Conservation (phyloP, 2,329 filamentous ascomycete species). For the Monosporascus sp. region DNA sequence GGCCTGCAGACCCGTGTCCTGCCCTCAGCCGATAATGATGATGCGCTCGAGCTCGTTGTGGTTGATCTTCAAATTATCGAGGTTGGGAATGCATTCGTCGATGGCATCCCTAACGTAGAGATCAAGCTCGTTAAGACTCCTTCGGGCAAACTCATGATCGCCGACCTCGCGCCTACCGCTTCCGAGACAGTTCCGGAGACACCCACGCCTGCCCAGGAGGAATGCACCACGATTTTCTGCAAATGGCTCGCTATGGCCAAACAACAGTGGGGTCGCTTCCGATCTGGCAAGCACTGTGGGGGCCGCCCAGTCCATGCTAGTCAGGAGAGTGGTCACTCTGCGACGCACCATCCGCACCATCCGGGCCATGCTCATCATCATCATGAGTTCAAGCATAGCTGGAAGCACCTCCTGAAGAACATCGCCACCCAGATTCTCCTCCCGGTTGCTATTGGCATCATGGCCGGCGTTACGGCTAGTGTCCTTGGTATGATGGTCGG, state of each 20-base stretch:
- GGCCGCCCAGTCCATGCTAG: constrained; percentile 15
- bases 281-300: constrained; percentile 35
- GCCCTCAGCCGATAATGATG: constrained; percentile 41
- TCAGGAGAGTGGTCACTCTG: constrained; percentile 22
- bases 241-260: constrained; percentile 48
- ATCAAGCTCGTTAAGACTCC: constrained; percentile 58
- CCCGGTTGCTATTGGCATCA: constrained; percentile 63
- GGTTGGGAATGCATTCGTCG: constrained; percentile 51
- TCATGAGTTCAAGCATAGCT: constrained; percentile 26
- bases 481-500: constrained; percentile 63
- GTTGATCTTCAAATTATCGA: constrained; percentile 56
- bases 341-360: constrained; percentile 14
- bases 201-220: constrained; percentile 24
- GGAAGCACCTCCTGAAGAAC: constrained; percentile 46
- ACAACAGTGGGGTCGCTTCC: constrained; percentile 34
- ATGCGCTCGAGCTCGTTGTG: constrained; percentile 45
- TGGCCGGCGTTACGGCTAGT: constrained; percentile 63
- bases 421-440: constrained; percentile 60
- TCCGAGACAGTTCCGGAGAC: constrained; percentile 16
- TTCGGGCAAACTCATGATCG: constrained; percentile 50
- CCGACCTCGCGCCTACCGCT: constrained; percentile 36
- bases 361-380: neutral
- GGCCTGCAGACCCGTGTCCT: constrained; percentile 37
- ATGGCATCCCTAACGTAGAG: constrained; percentile 49
- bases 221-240: constrained; percentile 43